Base-by-base conservation (phyloP, 2,329 filamentous ascomycete genomes). In the Monosporascus sp. region DNA sequence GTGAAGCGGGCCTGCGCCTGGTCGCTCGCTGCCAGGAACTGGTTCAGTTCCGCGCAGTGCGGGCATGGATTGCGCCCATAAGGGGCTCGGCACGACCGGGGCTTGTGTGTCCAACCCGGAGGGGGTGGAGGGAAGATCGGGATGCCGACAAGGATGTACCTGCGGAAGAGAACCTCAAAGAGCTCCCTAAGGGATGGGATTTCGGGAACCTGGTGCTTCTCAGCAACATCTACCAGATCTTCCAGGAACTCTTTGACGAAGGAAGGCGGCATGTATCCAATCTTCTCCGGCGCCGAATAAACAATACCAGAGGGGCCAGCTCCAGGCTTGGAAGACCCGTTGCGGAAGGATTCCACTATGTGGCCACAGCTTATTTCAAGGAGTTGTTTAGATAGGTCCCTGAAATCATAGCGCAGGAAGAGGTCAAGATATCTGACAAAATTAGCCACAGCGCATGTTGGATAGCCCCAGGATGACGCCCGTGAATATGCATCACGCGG, bases 11-110 rank as follows among this genome's bases (percentile, higher is more conserved):
- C 38, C 20, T 51, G 22, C 9, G 5, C 14, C 2, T 51, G 22
- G 42, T 46, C 22, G 20, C 38, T 39, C 27, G 52, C 8, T 8
- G 3, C 7, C 11, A 59, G 51, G 27, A 59, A 59, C 8, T 34
- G 22, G 20, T 49, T 41, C 42, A 57, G 52, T 4, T 46, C 42
- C 24, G 14, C 22, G 15, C 42, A 46, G 22, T 31, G 22, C 24
- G 22, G 11, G 22, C 42, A 46, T 0, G 4, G 31, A 14, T 14
- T 4, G 22, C 25, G 15, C 14, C 24, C 1, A 46, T 44, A 44
- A 8, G 20, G 41, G 22, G 3, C 47, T 38, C n/a, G n/a, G 18
- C 22, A 49, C 6, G 7, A 54, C 24, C 42, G 42, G 22, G 42
- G 22, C 22, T 27, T 46, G 42, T 46, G 24, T 17, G 42, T 3